Evolutionary conservation across 2,329 filamentous ascomycete species (phyloP).

Genomic region (Neoarthrinium moseri): DNA sequence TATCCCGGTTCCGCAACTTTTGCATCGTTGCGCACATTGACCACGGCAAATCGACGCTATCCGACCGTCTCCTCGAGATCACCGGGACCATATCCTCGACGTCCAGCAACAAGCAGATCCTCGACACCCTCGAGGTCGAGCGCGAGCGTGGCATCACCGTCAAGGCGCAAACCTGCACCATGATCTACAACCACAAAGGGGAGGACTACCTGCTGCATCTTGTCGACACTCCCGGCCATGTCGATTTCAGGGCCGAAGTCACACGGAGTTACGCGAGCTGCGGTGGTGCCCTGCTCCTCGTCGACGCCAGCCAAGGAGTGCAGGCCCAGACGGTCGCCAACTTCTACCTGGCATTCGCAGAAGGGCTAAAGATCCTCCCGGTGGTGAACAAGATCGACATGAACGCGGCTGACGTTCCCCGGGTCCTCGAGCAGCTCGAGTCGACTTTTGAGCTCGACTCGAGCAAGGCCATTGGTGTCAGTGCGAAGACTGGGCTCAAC

Average conservation of each 20-base stretch:
- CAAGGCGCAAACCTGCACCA: constrained; percentile 97
- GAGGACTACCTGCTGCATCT: constrained; percentile 91
- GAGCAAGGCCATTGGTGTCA: constrained; percentile 68
- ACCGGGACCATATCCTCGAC: constrained; percentile 90
- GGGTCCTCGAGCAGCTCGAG: constrained; percentile 83
- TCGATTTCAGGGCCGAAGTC: constrained; percentile 96
- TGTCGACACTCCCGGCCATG: constrained; percentile 95
- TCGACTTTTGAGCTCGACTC: constrained; percentile 85
- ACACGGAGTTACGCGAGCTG: constrained; percentile 95
- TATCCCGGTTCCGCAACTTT: constrained; percentile 86
- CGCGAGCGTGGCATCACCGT: constrained; percentile 95
- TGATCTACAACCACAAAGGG: constrained; percentile 87
- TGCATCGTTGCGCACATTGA: constrained; percentile 99
- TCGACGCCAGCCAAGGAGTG: constrained; percentile 94
- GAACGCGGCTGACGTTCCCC: constrained; percentile 80
- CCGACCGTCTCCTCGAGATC: constrained; percentile 86
- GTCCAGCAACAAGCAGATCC: constrained; percentile 83
- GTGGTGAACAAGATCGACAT: constrained; percentile 98
- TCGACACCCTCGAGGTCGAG: constrained; percentile 97
- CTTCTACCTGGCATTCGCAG: constrained; percentile 95
- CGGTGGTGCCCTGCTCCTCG: constrained; percentile 85
- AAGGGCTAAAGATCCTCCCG: constrained; percentile 81
- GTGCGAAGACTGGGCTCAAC: constrained; percentile 91
- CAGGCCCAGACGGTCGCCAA: constrained; percentile 98
- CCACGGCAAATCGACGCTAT: constrained; percentile 96